Evolutionary conservation across 2,329 filamentous ascomycete genomes (phyloP).

Genomic region (Fusarium beomiforme): DNA sequence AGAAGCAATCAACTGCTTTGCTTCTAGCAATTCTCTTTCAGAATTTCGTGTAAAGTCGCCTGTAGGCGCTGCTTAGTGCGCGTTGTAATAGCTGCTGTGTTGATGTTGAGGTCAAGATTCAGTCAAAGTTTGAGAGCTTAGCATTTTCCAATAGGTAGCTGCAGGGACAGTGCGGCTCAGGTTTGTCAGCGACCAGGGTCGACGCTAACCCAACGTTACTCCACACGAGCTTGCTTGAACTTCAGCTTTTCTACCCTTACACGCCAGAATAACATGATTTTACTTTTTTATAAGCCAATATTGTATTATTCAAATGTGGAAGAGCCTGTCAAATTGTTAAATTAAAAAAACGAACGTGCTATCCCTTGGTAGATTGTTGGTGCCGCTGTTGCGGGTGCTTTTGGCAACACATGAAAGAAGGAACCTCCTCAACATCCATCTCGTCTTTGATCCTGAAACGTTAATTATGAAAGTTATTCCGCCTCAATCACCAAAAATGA

Average conservation of each 20-base stretch:
- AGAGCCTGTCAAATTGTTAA: neutral
- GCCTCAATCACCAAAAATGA: neutral
- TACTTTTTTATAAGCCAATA: neutral
- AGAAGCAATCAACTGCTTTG: neutral
- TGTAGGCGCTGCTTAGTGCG: neutral
- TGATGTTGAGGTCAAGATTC: slow-evolving; percentile 9
- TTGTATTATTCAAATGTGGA: neutral
- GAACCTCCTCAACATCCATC: neutral
- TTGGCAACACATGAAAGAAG: neutral
- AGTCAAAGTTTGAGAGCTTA: slow-evolving; percentile 5
- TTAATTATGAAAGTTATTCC: neutral
- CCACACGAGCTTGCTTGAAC: slow-evolving; percentile 11
- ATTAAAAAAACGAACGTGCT: neutral
- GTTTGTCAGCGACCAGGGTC: slow-evolving; percentile 34
- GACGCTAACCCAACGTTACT: slow-evolving; percentile 10
- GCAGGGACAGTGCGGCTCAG: slow-evolving; percentile 8
- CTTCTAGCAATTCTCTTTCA: neutral
- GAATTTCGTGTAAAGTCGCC: neutral
- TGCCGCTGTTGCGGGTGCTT: neutral
- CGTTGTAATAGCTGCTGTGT: neutral
- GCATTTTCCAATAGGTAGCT: slow-evolving; percentile 30
- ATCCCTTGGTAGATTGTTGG: neutral
- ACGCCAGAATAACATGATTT: neutral
- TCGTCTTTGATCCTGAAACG: neutral
- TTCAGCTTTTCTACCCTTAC: neutral